phyloP scores from a whole-genome alignment of 2,329 filamentous ascomycete genomes.

The Colletotrichum sublineola region DNA sequence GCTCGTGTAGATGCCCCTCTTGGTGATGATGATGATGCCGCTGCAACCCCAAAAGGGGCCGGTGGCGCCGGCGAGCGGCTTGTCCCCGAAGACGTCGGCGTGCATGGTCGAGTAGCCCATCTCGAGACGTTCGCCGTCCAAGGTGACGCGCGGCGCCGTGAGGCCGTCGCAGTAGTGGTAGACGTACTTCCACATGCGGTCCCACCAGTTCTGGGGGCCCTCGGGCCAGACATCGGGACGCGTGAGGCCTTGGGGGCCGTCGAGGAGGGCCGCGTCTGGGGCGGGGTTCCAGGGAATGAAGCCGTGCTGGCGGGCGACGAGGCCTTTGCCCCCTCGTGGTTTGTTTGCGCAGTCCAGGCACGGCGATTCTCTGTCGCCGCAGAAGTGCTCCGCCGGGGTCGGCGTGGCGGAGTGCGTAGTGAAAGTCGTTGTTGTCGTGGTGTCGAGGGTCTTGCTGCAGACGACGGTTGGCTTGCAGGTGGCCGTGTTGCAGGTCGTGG shows the following conservation, averaged over 20 bases:
- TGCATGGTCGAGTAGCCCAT: constrained; percentile 27
- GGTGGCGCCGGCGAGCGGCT: constrained; percentile 16
- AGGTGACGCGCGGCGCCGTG: background rate
- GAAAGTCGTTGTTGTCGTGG: constrained; percentile 21
- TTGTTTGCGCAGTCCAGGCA: background rate
- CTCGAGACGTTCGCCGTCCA: background rate
- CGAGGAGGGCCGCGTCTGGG: constrained; percentile 2
- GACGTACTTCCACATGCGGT: constrained; percentile 57
- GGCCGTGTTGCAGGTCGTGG: constrained; percentile 29
- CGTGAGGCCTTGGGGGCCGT: constrained; percentile 11
- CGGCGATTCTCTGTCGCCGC: constrained; percentile 1
- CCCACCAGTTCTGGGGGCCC: constrained; percentile 46
- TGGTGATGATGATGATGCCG: constrained; percentile 26
- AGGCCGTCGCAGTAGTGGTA: constrained; percentile 36
- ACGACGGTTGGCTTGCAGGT: constrained; percentile 28
- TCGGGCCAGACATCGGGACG: background rate
- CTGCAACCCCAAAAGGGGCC: constrained; percentile 38
- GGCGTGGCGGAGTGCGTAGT: background rate
- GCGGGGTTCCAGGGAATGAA: background rate
- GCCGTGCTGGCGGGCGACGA: constrained; percentile 4
- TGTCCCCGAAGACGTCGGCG: constrained; percentile 7
- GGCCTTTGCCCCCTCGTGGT: background rate
- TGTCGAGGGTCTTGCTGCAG: constrained; percentile 29
- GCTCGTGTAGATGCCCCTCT: constrained; percentile 32
- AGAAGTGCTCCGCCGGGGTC: background rate